Evolutionary conservation across 1,284 basidiomycete genomes (phyloP), one percentile per base, ranked within the genome.

Genomic region (Fistulina hepatica): DNA sequence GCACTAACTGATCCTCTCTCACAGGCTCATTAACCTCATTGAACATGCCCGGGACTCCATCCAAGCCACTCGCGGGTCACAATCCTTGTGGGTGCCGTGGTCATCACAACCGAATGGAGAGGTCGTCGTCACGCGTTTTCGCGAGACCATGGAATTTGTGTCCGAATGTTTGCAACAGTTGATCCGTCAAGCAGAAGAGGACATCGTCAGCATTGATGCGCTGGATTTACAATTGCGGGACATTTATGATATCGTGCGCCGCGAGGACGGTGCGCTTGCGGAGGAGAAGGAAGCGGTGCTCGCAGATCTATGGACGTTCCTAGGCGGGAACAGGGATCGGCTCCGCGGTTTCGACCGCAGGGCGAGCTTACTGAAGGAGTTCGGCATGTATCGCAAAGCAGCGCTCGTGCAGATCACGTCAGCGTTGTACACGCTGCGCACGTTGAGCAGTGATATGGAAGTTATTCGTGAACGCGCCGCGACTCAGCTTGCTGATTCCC

Each of bases 391-490:
- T 48, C 61, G 78, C 45, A 65, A 64, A 44, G 63, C 66, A 42
- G 81, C 81, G 8, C 55, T 66, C 22, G 67, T 61, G 11, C 78
- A 80, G 45, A 77, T 84, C 19, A 65, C 67, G 22, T 70, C 68
- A 0, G 70, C 78, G 13, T 51, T 80, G 50, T 73, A 76, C 38
- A 65, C 72, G 15, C 56, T 85, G 45, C 59, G 70, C 31, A 59
- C 60, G 17, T 69, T 84, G 69, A 70, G 69, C 44, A 73, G 72
- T 27, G 80, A 82, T 44, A 73, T 85, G 65, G 79, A 81, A 51
- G 78, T 80, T 33, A 54, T 85, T 44, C 60, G 81, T 42, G 76
- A 80, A 48, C 62, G 76, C 9, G 66, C 76, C 3, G 69, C 72
- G 20, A 79, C 81, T 5, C 72, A 74, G 36, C 53, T 84, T 2